Percentiles rank a stretch among this genome's conserved stretches.
These are phyloP conservation scores for Lipomyces oligophaga DNA, from an alignment of 805 yeast genomes.

Conservation along the genomic window DNA sequence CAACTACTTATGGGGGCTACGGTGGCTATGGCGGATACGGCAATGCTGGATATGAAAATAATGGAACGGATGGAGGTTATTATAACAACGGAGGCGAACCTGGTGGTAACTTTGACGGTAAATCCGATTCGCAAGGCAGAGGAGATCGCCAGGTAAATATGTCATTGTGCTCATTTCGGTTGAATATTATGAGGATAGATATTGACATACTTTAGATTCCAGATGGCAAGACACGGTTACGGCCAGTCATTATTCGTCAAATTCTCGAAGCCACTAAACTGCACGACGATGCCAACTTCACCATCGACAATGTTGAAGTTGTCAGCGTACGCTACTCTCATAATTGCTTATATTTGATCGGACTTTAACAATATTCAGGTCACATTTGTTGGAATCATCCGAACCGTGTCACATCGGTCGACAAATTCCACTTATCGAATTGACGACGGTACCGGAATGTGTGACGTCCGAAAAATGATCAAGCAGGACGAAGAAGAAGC, in stretches of 20 bases:
- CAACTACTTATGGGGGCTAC: too few species aligned
- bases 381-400: constrained; percentile 54
- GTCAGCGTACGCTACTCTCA: constrained; percentile 11
- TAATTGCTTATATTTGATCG: background rate
- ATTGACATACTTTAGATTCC: constrained; percentile 15
- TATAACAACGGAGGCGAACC: too few species aligned
- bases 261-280: constrained; percentile 50
- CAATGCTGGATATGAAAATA: constrained; percentile 12
- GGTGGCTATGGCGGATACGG: constrained; percentile 18
- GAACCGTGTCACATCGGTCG: constrained; percentile 46
- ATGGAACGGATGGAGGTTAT: too few species aligned
- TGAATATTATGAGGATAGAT: background rate
- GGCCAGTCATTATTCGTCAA: constrained; percentile 66
- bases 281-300: constrained; percentile 53
- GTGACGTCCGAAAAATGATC: constrained; percentile 54
- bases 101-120: too few species aligned
- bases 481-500: constrained; percentile 22
- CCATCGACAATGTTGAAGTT: constrained; percentile 47
- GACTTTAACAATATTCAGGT: constrained; percentile 37
- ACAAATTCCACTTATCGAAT: constrained; percentile 47
- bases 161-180: too few species aligned
- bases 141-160: constrained; percentile 7
- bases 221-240: constrained; percentile 23
- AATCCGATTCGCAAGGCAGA: too few species aligned
- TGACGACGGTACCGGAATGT: constrained; percentile 66